phyloP scores from a whole-genome alignment of 163 green algal species.

The Volvox carteri region DNA sequence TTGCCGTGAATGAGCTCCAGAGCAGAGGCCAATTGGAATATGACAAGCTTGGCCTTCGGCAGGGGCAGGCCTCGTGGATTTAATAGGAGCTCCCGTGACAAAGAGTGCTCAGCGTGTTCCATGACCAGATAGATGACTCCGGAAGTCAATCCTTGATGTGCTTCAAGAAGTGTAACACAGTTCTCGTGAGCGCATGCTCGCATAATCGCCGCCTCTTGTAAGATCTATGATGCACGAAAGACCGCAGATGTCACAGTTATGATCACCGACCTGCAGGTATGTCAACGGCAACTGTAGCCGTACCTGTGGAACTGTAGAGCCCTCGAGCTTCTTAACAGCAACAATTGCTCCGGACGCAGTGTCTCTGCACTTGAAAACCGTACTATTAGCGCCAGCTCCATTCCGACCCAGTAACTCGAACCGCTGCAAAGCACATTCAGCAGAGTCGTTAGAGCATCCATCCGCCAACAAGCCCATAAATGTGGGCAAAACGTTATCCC shows the following conservation, averaged over 20 bases:
- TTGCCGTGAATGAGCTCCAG: slow-evolving; percentile 27
- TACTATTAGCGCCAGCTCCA: slow-evolving; percentile 45
- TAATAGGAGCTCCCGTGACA: slow-evolving; percentile 32
- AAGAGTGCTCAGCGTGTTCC: slow-evolving; percentile 10
- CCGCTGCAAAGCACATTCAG: slow-evolving; percentile 1
- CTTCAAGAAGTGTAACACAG: slow-evolving; percentile 30
- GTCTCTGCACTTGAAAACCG: slow-evolving; percentile 6
- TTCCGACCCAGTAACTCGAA: slow-evolving; percentile 40
- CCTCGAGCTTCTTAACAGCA: slow-evolving; percentile 43
- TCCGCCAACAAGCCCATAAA: too few species aligned
- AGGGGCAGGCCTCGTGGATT: slow-evolving; percentile 35
- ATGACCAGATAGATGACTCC: slow-evolving; percentile 18
- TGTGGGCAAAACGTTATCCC: too few species aligned
- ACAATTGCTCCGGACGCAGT: neutral
- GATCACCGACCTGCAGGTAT: too few species aligned
- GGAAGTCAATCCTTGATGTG: neutral
- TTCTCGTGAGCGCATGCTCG: slow-evolving; percentile 13
- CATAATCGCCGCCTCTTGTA: slow-evolving; percentile 43
- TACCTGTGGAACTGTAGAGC: neutral
- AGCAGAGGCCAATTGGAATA: slow-evolving; percentile 19
- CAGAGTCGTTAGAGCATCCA: neutral
- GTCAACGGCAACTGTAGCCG: neutral
- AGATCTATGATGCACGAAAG: neutral
- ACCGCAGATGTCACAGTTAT: neutral
- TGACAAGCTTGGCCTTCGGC: neutral